Conservation (phyloP, 805 yeast genomes). For the Yarrowia yakushimensis region DNA sequence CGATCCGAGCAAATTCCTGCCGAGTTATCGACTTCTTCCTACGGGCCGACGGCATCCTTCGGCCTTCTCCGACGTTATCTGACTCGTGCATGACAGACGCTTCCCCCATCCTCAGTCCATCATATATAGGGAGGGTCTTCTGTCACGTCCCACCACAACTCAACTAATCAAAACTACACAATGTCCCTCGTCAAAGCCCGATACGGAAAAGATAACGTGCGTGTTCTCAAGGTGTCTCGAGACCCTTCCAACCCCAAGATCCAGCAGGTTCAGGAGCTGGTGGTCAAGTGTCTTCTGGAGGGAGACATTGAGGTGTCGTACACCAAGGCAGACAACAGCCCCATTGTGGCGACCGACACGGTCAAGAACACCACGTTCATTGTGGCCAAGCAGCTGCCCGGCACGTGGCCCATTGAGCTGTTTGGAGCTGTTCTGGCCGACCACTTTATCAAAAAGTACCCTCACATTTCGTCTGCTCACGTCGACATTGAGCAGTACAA, state of each 20-base stretch:
- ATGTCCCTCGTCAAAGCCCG: slow-evolving; percentile 46
- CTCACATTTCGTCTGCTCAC: slow-evolving; percentile 70
- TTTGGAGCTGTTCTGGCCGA: slow-evolving; percentile 81
- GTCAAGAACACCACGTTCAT: slow-evolving; percentile 84
- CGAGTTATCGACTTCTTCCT: no score
- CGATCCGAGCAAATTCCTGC: no score
- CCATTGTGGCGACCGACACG: slow-evolving; percentile 93
- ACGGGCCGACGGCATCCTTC: slow-evolving; percentile 15
- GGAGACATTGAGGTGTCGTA: slow-evolving; percentile 79
- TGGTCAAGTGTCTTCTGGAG: slow-evolving; percentile 67
- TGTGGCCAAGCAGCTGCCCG: slow-evolving; percentile 72
- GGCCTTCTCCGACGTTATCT: slow-evolving; percentile 20
- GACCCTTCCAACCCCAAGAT: slow-evolving; percentile 66
- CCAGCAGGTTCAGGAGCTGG: slow-evolving; percentile 84
- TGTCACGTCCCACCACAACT: no score
- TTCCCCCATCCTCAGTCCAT: neutral
- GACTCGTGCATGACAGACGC: neutral
- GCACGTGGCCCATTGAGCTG: slow-evolving; percentile 83
- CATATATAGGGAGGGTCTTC: no score
- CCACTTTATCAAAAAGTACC: slow-evolving; percentile 74
- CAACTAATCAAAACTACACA: neutral
- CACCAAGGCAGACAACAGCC: slow-evolving; percentile 81
- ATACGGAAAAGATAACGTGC: slow-evolving; percentile 92
- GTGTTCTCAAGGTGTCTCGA: slow-evolving; percentile 82
- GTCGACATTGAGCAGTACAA: slow-evolving; percentile 65